Percentiles rank a stretch among this genome's conserved stretches.
These are phyloP conservation scores for Cryptococcus sp. DNA, from an alignment of 1,284 basidiomycete species.

Conservation along the genomic window DNA sequence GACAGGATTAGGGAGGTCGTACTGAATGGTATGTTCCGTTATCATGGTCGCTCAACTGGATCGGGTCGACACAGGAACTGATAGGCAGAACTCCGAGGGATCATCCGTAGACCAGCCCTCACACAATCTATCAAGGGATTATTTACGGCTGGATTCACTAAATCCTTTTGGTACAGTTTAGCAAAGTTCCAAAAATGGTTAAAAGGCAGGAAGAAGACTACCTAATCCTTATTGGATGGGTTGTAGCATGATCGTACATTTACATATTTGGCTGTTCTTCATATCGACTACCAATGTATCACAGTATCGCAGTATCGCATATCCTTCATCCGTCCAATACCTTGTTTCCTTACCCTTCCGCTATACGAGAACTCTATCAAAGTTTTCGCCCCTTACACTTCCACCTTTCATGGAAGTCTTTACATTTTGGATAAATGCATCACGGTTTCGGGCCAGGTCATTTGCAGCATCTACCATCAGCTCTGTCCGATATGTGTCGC, in stretches of 20 bases:
- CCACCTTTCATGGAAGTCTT: slow-evolving; percentile 76
- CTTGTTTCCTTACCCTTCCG: too few relatives aligned
- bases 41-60: not conserved
- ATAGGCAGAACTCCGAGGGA: slow-evolving; percentile 67
- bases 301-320: too few relatives aligned
- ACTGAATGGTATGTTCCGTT: slow-evolving; percentile 56
- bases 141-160: slow-evolving; percentile 71
- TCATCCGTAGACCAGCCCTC: slow-evolving; percentile 77
- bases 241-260: not conserved
- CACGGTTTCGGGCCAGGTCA: slow-evolving; percentile 79
- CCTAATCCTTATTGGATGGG: slow-evolving; percentile 5
- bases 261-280: slow-evolving; percentile 10
- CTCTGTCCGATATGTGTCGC: too few relatives aligned
- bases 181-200: slow-evolving; percentile 83
- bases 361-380: slow-evolving; percentile 68
- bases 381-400: slow-evolving; percentile 67
- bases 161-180: slow-evolving; percentile 69
- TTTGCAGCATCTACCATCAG: slow-evolving; percentile 77
- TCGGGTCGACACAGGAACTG: not conserved
- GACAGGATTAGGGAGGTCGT: slow-evolving; percentile 58
- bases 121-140: slow-evolving; percentile 82
- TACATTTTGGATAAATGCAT: slow-evolving; percentile 75
- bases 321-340: too few relatives aligned
- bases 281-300: too few relatives aligned
- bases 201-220: slow-evolving; percentile 34